Evolutionary conservation across 176 grass and related monocot genomes (phyloP).

Genomic region (Saccharum spontaneum): DNA sequence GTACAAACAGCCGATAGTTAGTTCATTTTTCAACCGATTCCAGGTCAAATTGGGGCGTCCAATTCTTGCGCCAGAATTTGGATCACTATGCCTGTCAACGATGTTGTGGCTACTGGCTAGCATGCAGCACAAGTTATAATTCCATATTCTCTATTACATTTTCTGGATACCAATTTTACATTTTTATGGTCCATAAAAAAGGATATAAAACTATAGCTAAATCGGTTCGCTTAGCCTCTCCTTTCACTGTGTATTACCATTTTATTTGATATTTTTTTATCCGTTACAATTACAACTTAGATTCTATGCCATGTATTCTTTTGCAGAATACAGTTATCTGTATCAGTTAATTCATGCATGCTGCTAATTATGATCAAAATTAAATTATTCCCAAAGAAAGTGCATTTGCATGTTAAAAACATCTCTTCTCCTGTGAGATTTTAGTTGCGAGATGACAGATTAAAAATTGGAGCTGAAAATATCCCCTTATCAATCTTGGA

Average conservation of each 20-base stretch:
- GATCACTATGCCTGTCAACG: background rate
- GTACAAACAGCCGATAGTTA: too few species aligned
- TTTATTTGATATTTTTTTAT: background rate
- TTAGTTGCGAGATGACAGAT: background rate
- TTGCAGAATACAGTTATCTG: background rate
- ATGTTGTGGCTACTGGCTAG: background rate
- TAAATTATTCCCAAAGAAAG: background rate
- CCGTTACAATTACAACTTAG: background rate
- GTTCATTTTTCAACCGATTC: too few species aligned
- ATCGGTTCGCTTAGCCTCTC: background rate
- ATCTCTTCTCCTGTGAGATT: background rate
- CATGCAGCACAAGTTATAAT: background rate
- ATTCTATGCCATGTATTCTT: background rate
- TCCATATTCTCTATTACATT: background rate
- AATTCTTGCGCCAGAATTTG: too few species aligned
- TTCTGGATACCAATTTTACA: background rate
- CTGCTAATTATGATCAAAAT: background rate
- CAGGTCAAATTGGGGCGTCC: too few species aligned
- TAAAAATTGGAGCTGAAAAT: background rate
- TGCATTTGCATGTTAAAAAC: slow-evolving; percentile 1
- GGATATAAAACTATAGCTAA: background rate
- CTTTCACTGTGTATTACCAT: background rate
- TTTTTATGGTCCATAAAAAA: background rate
- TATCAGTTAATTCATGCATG: background rate
- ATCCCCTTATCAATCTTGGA: background rate